Evolutionary conservation across 2,329 filamentous ascomycete species (phyloP).

Genomic region (Colletotrichum sp.): DNA sequence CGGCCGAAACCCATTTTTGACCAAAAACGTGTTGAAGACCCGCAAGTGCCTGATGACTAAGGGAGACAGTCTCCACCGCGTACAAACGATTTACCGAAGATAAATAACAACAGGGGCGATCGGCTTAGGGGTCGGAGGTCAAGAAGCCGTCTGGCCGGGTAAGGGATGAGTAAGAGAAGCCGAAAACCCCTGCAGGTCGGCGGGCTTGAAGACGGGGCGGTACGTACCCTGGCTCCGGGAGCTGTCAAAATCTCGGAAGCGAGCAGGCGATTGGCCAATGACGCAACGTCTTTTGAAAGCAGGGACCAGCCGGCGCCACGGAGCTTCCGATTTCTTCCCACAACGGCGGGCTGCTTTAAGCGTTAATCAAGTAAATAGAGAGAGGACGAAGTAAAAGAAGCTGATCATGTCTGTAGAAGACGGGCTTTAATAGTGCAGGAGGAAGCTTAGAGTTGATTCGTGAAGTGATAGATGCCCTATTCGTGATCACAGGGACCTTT

Average conservation of each 20-base stretch:
- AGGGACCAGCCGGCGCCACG: not conserved
- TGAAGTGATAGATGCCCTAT: not conserved
- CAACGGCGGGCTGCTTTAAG: slow-evolving; percentile 1
- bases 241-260: not conserved
- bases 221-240: not conserved
- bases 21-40: not conserved
- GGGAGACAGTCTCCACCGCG: not conserved
- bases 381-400: not conserved
- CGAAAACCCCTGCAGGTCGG: slow-evolving; percentile 7
- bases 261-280: slow-evolving; percentile 6
- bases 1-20: not conserved
- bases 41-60: not conserved
- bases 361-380: not conserved
- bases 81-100: not conserved
- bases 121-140: not conserved
- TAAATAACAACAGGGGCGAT: not conserved
- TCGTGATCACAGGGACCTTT: not conserved
- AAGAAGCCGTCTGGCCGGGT: not conserved
- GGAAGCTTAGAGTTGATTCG: not conserved
- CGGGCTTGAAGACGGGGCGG: not conserved
- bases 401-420: not conserved
- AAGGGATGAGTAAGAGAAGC: slow-evolving; percentile 4
- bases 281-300: not conserved
- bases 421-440: rapidly evolving
- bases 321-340: slow-evolving; percentile 19